Conservation (phyloP, 2,329 filamentous ascomycete species). For the Xylaria sp. region DNA sequence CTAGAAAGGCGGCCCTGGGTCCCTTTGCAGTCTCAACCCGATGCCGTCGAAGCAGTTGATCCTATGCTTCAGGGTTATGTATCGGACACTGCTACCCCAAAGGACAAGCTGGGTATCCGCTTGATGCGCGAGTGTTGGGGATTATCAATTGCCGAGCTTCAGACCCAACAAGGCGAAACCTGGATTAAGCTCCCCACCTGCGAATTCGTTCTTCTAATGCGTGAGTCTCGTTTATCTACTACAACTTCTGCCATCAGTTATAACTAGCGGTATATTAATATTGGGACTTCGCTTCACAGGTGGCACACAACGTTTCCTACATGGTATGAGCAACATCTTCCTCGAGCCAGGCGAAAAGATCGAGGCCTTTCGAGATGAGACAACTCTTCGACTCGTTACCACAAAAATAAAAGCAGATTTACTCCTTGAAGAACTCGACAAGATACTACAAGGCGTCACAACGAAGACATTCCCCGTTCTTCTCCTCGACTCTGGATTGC, state of each 20-base stretch:
- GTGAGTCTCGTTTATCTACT: slow-evolving; percentile 50
- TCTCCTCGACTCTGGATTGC: slow-evolving; percentile 41
- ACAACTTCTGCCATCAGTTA: not conserved
- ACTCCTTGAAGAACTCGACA: slow-evolving; percentile 50
- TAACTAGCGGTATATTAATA: slow-evolving; percentile 1
- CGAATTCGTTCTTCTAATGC: slow-evolving; percentile 58
- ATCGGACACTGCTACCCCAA: slow-evolving; percentile 47
- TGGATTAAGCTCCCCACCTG: slow-evolving; percentile 53
- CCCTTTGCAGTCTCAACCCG: slow-evolving; percentile 45
- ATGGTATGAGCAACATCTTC: slow-evolving; percentile 44
- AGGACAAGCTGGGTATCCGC: slow-evolving; percentile 54
- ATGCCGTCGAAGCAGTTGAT: slow-evolving; percentile 32
- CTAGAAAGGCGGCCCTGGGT: slow-evolving; percentile 55
- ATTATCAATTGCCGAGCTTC: slow-evolving; percentile 58
- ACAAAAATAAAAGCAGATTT: slow-evolving; percentile 51
- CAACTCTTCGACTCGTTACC: slow-evolving; percentile 51
- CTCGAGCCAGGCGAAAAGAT: slow-evolving; percentile 53
- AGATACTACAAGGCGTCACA: slow-evolving; percentile 44
- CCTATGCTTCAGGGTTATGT: slow-evolving; percentile 48
- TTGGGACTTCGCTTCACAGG: slow-evolving; percentile 39
- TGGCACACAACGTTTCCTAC: slow-evolving; percentile 52
- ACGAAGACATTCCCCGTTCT: slow-evolving; percentile 42
- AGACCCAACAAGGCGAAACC: slow-evolving; percentile 55
- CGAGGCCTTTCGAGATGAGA: slow-evolving; percentile 48
- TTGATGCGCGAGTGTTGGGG: slow-evolving; percentile 63